Percentiles rank a stretch among this genome's conserved stretches.
Conservation (phyloP, 2,329 filamentous ascomycete species). For the Sordariomycetes sp. region DNA sequence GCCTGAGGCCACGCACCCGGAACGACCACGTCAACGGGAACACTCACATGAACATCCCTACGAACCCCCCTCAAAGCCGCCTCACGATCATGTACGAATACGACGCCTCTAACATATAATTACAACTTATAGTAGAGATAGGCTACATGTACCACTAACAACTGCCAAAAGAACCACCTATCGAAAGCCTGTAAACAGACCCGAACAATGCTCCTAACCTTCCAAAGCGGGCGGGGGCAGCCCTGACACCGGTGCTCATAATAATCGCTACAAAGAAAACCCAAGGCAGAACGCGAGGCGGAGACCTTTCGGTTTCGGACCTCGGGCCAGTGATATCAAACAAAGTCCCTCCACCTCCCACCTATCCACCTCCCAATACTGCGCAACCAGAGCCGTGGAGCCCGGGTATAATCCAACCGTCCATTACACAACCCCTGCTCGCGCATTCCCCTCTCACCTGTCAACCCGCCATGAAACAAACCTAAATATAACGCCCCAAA, state of each 20-base stretch:
- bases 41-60: too few relatives aligned
- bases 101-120: background rate
- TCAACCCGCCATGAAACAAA: background rate
- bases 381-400: background rate
- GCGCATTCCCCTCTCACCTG: background rate
- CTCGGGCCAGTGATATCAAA: too few relatives aligned
- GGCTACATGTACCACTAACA: background rate
- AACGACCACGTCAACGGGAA: too few relatives aligned
- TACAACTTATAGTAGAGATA: background rate
- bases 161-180: background rate
- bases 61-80: background rate
- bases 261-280: too few relatives aligned
- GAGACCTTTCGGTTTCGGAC: too few relatives aligned
- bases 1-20: too few relatives aligned
- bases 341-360: too few relatives aligned
- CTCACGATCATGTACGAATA: background rate
- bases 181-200: background rate
- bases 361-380: too few relatives aligned
- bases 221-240: too few relatives aligned
- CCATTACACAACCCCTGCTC: background rate
- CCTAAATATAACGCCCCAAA: slow-evolving; percentile 4
- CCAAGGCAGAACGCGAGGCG: too few relatives aligned
- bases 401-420: background rate
- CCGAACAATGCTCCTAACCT: background rate
- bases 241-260: too few relatives aligned